Evolutionary conservation across 2,329 filamentous ascomycete species (phyloP), one percentile per base, ranked within the genome.

Genomic region (Cryphonectria naterciae): DNA sequence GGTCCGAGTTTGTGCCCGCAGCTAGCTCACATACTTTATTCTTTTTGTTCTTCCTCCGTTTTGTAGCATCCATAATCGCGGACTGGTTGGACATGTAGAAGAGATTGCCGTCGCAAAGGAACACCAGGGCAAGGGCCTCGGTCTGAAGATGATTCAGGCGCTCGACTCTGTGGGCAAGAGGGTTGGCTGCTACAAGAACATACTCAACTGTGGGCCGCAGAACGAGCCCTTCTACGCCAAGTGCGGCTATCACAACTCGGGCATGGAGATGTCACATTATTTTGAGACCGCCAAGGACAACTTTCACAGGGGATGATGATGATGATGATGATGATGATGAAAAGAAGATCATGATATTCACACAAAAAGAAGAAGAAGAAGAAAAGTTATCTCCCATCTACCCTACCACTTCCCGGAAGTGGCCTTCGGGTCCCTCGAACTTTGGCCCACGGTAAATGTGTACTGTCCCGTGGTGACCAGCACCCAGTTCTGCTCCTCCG

Each of bases 111-210:
- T 96, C 41, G 86, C 90, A 66, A 91, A 91, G 80, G 90, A 92
- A 70, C 91, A 95, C 80, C 93, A 95, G 79, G 92, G 92, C 41
- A 94, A 94, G 84, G 94, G 93, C 77, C 82, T 96, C 25, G 93
- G 93, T 0, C 78, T 93, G 78, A 85, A 88, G 74, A 91, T 96
- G 76, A 94, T 96, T 70, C 88, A 93, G 81, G 91, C 93, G 7
- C 82, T 95, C 75, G 92, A 95, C 78, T 89, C 86, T 73, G 87
- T 95, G 37, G 92, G 92, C 3, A 85, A 88, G 78, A 87, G 90
- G 73, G 88, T 92, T 61, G 93, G 93, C 6, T 95, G 93, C 79
- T 94, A 94, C 78, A 95, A 92, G 87, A 91, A 86, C 58, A 94
- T 95, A 72, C 84, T 95, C 69, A 93, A 95, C 77, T 95, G 93